phyloP scores from a whole-genome alignment of 495 filamentous ascomycete genomes.

The Aspergillus baeticus region DNA sequence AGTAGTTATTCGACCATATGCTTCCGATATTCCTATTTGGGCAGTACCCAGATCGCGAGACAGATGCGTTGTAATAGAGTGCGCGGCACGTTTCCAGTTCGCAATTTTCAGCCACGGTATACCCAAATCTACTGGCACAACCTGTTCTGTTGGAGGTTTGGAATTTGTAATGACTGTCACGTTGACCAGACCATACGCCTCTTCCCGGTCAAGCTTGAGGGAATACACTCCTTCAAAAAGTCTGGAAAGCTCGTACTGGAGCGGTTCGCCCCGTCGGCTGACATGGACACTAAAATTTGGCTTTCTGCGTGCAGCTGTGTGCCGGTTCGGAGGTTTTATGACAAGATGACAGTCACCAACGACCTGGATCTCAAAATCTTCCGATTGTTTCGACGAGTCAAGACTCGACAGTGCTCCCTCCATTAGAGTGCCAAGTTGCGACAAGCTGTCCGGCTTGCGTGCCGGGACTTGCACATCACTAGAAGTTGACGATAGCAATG shows the following conservation, averaged over 20 bases:
- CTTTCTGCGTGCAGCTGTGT: constrained; percentile 46
- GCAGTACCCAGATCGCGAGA: constrained; percentile 42
- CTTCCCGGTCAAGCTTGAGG: constrained; percentile 54
- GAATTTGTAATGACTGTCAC: constrained; percentile 54
- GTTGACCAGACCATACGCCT: constrained; percentile 58
- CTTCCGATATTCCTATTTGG: constrained; percentile 40
- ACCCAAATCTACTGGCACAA: constrained; percentile 58
- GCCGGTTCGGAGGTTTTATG: constrained; percentile 54
- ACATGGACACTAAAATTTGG: constrained; percentile 54
- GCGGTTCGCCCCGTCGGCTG: constrained; percentile 35
- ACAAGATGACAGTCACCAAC: constrained; percentile 62
- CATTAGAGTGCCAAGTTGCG: constrained; percentile 21
- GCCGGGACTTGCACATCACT: constrained; percentile 19
- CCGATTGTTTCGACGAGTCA: constrained; percentile 15
- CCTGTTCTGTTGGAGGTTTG: constrained; percentile 53
- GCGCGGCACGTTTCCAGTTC: constrained; percentile 54
- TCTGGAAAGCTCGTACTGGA: constrained; percentile 50
- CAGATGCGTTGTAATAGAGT: constrained; percentile 39
- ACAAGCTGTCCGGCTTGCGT: constrained; percentile 10
- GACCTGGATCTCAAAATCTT: constrained; percentile 59
- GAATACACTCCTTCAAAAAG: constrained; percentile 60
- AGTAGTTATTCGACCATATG: constrained; percentile 46
- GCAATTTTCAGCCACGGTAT: constrained; percentile 59
- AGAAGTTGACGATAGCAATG: constrained; percentile 20
- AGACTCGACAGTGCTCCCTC: constrained; percentile 18